These are phyloP conservation scores for Rhizopogon vinicolor DNA, from an alignment of 768 basidiomycete species.

Conservation along the genomic window DNA sequence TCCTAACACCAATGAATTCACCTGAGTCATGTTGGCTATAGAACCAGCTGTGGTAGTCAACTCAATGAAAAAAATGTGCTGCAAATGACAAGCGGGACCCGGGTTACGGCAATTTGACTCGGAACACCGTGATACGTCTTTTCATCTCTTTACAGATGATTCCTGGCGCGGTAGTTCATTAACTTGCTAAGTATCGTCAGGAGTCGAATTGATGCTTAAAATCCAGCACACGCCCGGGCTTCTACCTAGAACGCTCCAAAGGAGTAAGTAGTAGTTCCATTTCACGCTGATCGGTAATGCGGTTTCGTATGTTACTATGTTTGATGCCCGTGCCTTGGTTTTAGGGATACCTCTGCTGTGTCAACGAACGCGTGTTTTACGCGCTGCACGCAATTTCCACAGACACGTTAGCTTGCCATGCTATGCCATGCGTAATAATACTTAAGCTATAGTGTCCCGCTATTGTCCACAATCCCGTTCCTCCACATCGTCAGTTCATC, in stretches of 20 bases:
- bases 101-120: slow-evolving; percentile 5
- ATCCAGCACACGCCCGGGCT: background rate
- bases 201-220: background rate
- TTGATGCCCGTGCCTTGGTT: background rate
- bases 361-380: slow-evolving; percentile 2
- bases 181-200: background rate
- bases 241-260: background rate
- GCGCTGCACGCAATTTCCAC: background rate
- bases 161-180: background rate
- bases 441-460: background rate
- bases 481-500: slow-evolving; percentile 1
- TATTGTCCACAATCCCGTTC: slow-evolving; percentile 8
- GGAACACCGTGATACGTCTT: background rate
- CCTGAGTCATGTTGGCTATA: background rate
- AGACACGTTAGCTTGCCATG: background rate
- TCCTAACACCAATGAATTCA: too few relatives aligned
- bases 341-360: slow-evolving; percentile 5
- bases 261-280: background rate
- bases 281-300: background rate
- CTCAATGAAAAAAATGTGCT: slow-evolving; percentile 16
- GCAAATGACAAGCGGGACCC: background rate
- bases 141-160: background rate
- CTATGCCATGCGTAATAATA: background rate
- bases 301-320: background rate
- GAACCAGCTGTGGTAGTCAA: slow-evolving; percentile 31